Evolutionary conservation across 2,329 filamentous ascomycete species (phyloP).

Genomic region (Huntiella savannae): DNA sequence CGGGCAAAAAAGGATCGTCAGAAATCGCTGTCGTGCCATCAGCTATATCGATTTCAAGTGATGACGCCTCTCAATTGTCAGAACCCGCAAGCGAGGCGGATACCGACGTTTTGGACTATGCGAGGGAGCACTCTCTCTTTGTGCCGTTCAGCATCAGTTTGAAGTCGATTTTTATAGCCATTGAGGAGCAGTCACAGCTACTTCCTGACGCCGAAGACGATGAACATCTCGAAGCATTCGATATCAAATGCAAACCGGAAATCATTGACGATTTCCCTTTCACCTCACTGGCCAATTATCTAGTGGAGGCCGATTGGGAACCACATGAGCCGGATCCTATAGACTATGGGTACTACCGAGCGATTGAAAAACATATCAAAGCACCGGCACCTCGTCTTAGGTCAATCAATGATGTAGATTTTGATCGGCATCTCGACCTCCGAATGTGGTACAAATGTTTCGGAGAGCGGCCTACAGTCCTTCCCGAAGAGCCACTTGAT

Average conservation of each 20-base stretch:
- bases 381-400: slow-evolving; percentile 1
- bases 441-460: slow-evolving; percentile 2
- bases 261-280: slow-evolving; percentile 1
- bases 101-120: slow-evolving; percentile 7
- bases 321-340: not conserved
- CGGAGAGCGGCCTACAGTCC: not conserved
- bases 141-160: slow-evolving; percentile 5
- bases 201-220: slow-evolving; percentile 3
- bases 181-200: slow-evolving; percentile 1
- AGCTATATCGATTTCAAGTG: too few species aligned
- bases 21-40: too few species aligned
- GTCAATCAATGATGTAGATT: not conserved
- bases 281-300: not conserved
- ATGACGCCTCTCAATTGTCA: too few species aligned
- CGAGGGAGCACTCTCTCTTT: slow-evolving; percentile 11
- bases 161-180: not conserved
- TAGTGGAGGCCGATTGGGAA: slow-evolving; percentile 1
- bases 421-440: not conserved
- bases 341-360: not conserved
- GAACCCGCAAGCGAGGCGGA: too few species aligned
- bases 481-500: slow-evolving; percentile 8
- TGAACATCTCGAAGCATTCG: not conserved
- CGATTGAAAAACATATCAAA: slow-evolving; percentile 3
- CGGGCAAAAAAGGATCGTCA: too few species aligned
- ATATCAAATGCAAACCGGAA: slow-evolving; percentile 1